phyloP scores from a whole-genome alignment of 148 eudicot genomes.

The Fagopyrum homotropicum region DNA sequence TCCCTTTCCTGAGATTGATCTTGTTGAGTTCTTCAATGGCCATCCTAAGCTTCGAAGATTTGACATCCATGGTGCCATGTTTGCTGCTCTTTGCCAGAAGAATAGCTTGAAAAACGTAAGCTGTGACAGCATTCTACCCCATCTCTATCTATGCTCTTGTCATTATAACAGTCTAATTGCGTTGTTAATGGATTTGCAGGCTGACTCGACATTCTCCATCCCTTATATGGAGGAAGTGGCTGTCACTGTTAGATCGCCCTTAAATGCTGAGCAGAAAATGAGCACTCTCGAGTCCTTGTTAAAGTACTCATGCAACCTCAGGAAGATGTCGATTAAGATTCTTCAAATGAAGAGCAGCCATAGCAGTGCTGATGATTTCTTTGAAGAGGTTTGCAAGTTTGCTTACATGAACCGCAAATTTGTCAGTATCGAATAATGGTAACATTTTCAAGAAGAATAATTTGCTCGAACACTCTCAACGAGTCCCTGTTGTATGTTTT shows the following conservation, averaged over 20 bases:
- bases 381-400: slow-evolving; percentile 78
- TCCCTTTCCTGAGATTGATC: slow-evolving; percentile 69
- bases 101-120: slow-evolving; percentile 83
- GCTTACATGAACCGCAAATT: slow-evolving; percentile 51
- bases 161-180: background rate
- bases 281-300: slow-evolving; percentile 79
- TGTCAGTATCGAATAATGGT: slow-evolving; percentile 56
- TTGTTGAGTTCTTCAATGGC: slow-evolving; percentile 75
- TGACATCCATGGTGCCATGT: slow-evolving; percentile 95
- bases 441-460: background rate
- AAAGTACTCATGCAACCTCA: slow-evolving; percentile 53
- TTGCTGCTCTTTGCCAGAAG: slow-evolving; percentile 95
- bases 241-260: slow-evolving; percentile 80
- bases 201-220: slow-evolving; percentile 60
- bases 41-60: slow-evolving; percentile 73
- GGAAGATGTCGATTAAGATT: slow-evolving; percentile 70
- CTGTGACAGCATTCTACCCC: background rate
- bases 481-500: background rate
- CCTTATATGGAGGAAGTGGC: slow-evolving; percentile 71
- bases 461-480: background rate
- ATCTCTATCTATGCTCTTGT: background rate
- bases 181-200: slow-evolving; percentile 34
- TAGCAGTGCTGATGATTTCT: slow-evolving; percentile 90
- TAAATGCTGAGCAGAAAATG: slow-evolving; percentile 96
- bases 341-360: slow-evolving; percentile 93